A percentile compares a stretch with the other conserved stretches of the same genome.
Conservation (phyloP, 768 basidiomycete species). For the Coprinopsis marcescibilis region DNA sequence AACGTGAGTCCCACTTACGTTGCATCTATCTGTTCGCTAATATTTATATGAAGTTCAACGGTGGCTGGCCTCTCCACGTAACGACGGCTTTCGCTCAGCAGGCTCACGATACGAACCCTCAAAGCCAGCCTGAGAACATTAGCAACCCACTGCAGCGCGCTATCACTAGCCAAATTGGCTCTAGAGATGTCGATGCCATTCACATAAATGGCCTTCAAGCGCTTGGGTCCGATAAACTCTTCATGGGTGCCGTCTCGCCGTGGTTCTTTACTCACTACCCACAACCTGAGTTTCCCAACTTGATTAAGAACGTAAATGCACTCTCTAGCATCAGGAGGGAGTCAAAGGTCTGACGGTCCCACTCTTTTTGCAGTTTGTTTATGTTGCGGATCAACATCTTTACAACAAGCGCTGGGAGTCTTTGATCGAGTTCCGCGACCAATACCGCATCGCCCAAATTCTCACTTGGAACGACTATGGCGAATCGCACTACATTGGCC, state of each 20-base stretch:
- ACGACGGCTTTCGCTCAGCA: slow-evolving; percentile 39
- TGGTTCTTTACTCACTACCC: slow-evolving; percentile 82
- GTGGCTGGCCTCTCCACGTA: slow-evolving; percentile 72
- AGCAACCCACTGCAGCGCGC: slow-evolving; percentile 19
- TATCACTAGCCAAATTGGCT: slow-evolving; percentile 37
- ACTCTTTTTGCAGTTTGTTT: slow-evolving; percentile 32
- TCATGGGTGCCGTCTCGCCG: slow-evolving; percentile 57
- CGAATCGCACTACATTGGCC: slow-evolving; percentile 77
- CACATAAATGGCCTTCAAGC: slow-evolving; percentile 16
- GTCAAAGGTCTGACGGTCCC: not conserved
- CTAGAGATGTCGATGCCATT: slow-evolving; percentile 33
- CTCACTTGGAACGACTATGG: slow-evolving; percentile 73
- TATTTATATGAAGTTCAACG: slow-evolving; percentile 62
- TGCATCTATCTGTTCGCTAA: slow-evolving; percentile 9
- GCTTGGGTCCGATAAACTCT: slow-evolving; percentile 27
- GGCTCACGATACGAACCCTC: too few relatives aligned
- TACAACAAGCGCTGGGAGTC: slow-evolving; percentile 65
- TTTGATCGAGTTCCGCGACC: slow-evolving; percentile 48
- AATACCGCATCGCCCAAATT: slow-evolving; percentile 56
- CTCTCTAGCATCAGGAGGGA: not conserved
- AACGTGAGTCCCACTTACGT: slow-evolving; percentile 34
- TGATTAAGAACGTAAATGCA: not conserved
- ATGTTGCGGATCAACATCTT: slow-evolving; percentile 67
- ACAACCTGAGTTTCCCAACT: slow-evolving; percentile 45
- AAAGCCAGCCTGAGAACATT: too few relatives aligned